phyloP scores from a whole-genome alignment of 2,329 filamentous ascomycete species.

The Arthroderma sp. region DNA sequence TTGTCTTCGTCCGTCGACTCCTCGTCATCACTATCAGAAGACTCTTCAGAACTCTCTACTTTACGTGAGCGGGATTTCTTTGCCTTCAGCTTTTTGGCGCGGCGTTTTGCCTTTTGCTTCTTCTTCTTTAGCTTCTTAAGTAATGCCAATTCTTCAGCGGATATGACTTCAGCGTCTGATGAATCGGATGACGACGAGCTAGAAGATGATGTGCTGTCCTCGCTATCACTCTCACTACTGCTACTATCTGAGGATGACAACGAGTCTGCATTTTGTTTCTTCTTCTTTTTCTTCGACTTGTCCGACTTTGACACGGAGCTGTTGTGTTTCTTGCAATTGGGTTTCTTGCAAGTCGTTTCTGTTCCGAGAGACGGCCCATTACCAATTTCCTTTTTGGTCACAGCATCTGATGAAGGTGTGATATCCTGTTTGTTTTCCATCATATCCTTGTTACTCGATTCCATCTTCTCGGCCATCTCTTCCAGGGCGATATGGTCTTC shows the following conservation, averaged over 20 bases:
- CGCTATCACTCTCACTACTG: conserved; percentile 16
- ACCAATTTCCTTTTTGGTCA: background rate
- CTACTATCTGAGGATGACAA: conserved; percentile 1
- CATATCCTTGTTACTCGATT: too few species aligned
- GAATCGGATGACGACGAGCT: background rate
- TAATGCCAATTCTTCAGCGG: background rate
- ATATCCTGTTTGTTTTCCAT: too few species aligned
- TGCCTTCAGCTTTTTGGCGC: background rate
- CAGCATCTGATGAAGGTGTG: too few species aligned
- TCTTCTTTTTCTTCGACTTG: conserved; percentile 2
- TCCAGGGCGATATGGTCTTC: background rate
- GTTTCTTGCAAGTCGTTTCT: background rate
- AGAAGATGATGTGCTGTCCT: conserved; percentile 5
- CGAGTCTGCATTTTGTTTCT: conserved; percentile 10
- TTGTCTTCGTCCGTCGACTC: conserved; percentile 17
- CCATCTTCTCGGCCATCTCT: background rate
- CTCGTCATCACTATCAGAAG: conserved; percentile 8
- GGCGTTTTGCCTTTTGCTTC: conserved; percentile 6
- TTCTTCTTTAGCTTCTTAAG: conserved; percentile 2
- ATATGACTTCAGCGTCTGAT: background rate
- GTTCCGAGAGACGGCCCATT: background rate
- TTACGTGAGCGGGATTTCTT: conserved; percentile 4
- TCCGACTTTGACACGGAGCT: background rate
- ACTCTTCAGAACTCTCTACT: conserved; percentile 2
- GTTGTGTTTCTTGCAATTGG: background rate